Conservation (phyloP, 768 basidiomycete genomes). For the Suillus weaverae region DNA sequence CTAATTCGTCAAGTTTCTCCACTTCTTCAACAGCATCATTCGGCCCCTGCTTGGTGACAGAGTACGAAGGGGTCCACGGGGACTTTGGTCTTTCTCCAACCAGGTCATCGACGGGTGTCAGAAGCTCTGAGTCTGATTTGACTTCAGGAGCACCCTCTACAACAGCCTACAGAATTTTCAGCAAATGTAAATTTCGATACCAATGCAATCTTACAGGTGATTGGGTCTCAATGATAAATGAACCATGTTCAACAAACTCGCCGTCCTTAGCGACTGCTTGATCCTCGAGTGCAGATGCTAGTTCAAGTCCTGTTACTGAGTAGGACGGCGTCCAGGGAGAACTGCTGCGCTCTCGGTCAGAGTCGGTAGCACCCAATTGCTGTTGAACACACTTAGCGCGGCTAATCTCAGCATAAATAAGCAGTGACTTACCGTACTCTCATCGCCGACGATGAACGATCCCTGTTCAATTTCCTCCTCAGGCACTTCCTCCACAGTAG, state of each 20-base stretch:
- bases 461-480: slow-evolving; percentile 14
- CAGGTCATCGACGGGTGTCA: slow-evolving; percentile 6
- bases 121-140: background rate
- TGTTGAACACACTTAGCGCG: background rate
- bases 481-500: background rate
- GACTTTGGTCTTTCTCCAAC: slow-evolving; percentile 29
- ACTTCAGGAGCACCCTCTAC: background rate
- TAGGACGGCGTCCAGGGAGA: slow-evolving; percentile 38
- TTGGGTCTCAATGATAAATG: slow-evolving; percentile 10
- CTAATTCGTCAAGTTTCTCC: slow-evolving; percentile 11
- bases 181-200: background rate
- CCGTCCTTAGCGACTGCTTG: slow-evolving; percentile 3
- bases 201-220: background rate
- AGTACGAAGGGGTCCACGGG: slow-evolving; percentile 38
- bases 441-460: slow-evolving; percentile 9
- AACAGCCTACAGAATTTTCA: background rate
- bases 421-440: slow-evolving; percentile 4
- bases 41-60: slow-evolving; percentile 34
- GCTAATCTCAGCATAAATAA: background rate
- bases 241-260: slow-evolving; percentile 17
- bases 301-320: slow-evolving; percentile 26
- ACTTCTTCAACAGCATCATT: slow-evolving; percentile 11
- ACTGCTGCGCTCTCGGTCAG: slow-evolving; percentile 15
- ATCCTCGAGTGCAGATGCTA: background rate
- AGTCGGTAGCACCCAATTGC: background rate